Percentiles rank a stretch among this genome's conserved stretches.
These are phyloP conservation scores for Niebla homalea DNA, from an alignment of 495 filamentous ascomycete species.

Conservation along the genomic window DNA sequence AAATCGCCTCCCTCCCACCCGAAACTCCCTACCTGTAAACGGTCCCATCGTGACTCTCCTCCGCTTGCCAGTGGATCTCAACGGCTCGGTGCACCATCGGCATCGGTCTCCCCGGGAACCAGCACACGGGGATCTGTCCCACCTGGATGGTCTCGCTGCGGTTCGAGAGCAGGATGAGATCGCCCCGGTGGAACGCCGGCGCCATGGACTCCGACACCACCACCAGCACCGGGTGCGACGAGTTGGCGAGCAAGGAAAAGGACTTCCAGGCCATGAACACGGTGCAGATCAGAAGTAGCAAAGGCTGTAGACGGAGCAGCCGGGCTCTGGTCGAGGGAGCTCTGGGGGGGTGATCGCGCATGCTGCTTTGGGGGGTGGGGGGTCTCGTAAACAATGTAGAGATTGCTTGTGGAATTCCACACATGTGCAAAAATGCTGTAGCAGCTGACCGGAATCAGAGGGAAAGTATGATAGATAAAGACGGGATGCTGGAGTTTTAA, in stretches of 20 bases:
- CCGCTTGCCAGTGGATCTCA: constrained; percentile 3
- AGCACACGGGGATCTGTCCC: constrained; percentile 25
- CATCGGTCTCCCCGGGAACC: constrained; percentile 19
- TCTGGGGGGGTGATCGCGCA: no score
- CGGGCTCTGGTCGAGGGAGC: no score
- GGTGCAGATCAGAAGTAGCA: constrained; percentile 6
- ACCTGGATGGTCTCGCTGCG: constrained; percentile 5
- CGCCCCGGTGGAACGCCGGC: constrained; percentile 26
- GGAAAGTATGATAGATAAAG: no score
- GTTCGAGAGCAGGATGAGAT: constrained; percentile 24
- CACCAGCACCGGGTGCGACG: constrained; percentile 12
- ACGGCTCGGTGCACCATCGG: constrained; percentile 27
- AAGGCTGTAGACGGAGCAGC: no score
- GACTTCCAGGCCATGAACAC: constrained; percentile 17
- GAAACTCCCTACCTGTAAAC: not conserved
- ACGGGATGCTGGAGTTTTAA: no score
- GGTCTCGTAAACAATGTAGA: no score
- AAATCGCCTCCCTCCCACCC: not conserved
- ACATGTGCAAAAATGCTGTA: no score
- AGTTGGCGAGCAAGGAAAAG: constrained; percentile 10
- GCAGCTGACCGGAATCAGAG: no score
- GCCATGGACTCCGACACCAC: constrained; percentile 25
- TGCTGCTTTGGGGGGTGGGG: no score
- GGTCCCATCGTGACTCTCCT: not conserved
- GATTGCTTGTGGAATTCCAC: no score